Evolutionary conservation across 2,329 filamentous ascomycete genomes (phyloP), one percentile per base, ranked within the genome.

Genomic region (Penicillium sumatraense): DNA sequence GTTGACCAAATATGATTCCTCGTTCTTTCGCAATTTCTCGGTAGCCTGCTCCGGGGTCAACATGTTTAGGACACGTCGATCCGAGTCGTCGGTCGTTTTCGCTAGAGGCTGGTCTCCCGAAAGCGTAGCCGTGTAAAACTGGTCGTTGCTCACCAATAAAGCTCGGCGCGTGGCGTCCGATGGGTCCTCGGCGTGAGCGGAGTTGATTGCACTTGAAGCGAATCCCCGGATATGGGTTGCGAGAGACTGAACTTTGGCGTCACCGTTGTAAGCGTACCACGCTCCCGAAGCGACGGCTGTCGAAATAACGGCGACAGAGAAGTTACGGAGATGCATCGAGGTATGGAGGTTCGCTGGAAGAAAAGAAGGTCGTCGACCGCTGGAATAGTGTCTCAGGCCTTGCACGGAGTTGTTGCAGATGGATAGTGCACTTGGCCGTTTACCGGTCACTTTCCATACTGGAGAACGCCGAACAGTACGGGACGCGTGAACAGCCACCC

Each of bases 21-120:
- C 92, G 69, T 91, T 91, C 72, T 89, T 88, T 64, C 95, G 85
- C 67, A 99, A 79, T 79, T 93, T 96, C 68, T 91, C 85, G 13
- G 92, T 96, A 21, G 91, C 92, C 81, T 99, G 93, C 56, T 97
- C 93, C 1, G 93, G 90, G 10, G 90, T 96, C 75, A 99, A 81
- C 93, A 99, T 99, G 80, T 97, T 93, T 56, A 99, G 81, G 29
- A 97, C 89, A 70, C 89, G 91, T 61, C 89, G 86, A 26, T 92
- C 91, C 72, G 89, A 89, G 71, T 91, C 89, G 76, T 93, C 89
- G 3, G 89, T 91, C 66, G 90, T 85, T 78, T 99, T 99, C 42
- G 89, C 90, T 57, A 99, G 86, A 18, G 93, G 92, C 6, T 87
- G 89, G 67, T 96, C 90, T 56, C 90, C 91, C 16, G 91, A 86